Percentiles rank a stretch among this genome's conserved stretches.
phyloP scores from a whole-genome alignment of 192 early-diverging fungal species.

The Endogone sp. region DNA sequence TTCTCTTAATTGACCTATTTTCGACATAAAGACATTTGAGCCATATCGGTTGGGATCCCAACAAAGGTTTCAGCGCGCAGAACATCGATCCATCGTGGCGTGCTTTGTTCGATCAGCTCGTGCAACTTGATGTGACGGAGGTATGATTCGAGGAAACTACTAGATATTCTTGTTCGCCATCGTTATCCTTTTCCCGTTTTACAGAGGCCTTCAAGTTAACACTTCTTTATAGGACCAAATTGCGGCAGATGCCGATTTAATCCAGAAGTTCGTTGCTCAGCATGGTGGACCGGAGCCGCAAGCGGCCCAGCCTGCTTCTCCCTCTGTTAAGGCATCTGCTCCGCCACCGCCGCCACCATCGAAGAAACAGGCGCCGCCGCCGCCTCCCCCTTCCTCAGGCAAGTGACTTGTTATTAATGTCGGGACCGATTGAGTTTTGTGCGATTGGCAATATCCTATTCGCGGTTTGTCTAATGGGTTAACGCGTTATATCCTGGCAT shows the following conservation, averaged over 20 bases:
- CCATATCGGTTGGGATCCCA: slow-evolving; percentile 57
- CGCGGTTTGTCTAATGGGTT: too few relatives aligned
- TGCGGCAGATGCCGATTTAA: slow-evolving; percentile 61
- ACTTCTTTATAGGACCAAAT: slow-evolving; percentile 54
- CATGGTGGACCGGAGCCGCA: slow-evolving; percentile 48
- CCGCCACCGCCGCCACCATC: slow-evolving; percentile 19
- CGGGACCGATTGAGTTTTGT: too few relatives aligned
- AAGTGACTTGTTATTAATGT: too few relatives aligned
- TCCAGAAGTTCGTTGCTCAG: slow-evolving; percentile 63
- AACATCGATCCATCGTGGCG: slow-evolving; percentile 71
- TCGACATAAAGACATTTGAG: slow-evolving; percentile 51
- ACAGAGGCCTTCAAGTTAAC: too few relatives aligned
- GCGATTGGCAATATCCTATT: too few relatives aligned
- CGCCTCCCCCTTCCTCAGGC: slow-evolving; percentile 31
- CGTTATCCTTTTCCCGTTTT: neutral
- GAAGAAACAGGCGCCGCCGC: slow-evolving; percentile 11
- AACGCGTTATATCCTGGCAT: too few relatives aligned
- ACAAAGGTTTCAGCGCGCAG: slow-evolving; percentile 58
- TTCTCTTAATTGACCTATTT: slow-evolving; percentile 44
- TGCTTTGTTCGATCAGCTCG: slow-evolving; percentile 64
- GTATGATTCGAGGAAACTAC: too few relatives aligned
- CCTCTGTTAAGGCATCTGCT: slow-evolving; percentile 16
- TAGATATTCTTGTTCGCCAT: neutral
- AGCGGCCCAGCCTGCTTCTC: slow-evolving; percentile 2
- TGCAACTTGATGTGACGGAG: slow-evolving; percentile 65